Conservation (phyloP, 2,329 filamentous ascomycete species). For the Xylaria sp. region DNA sequence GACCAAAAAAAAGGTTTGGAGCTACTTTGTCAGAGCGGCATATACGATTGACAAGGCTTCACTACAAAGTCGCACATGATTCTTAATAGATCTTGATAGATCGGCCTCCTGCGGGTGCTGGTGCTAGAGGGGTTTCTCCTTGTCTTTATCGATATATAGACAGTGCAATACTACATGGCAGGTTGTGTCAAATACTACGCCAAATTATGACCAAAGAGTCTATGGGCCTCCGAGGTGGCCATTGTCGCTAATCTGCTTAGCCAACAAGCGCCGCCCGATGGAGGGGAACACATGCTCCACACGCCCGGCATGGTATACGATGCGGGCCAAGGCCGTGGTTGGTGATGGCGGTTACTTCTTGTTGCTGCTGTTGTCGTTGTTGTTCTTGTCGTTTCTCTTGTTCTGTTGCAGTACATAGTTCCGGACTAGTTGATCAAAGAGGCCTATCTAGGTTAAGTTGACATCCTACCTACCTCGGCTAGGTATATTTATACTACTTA, state of each 20-base stretch:
- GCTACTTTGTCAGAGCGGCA: not conserved
- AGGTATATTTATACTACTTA: not conserved
- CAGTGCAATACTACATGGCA: slow-evolving; percentile 8
- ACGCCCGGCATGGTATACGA: slow-evolving; percentile 6
- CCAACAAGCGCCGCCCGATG: slow-evolving; percentile 29
- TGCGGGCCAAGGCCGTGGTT: slow-evolving; percentile 24
- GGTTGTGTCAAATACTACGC: not conserved
- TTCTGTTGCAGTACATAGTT: not conserved
- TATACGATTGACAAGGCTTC: not conserved
- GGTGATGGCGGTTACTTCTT: not conserved
- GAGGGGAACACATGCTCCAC: slow-evolving; percentile 22
- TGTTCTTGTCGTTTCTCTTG: not conserved
- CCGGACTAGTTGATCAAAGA: not conserved
- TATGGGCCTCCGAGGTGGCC: slow-evolving; percentile 10
- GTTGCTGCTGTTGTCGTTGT: not conserved
- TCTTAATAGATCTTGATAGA: slow-evolving; percentile 2
- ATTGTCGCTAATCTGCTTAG: slow-evolving; percentile 27
- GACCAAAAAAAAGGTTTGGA: not conserved
- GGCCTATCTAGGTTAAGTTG: not conserved
- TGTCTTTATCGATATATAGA: slow-evolving; percentile 31
- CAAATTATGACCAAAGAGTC: not conserved
- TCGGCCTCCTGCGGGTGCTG: not conserved
- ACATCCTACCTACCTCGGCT: not conserved
- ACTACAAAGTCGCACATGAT: not conserved
- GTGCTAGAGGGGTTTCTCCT: not conserved